These are phyloP conservation scores for Rhodocollybia butyracea DNA, from an alignment of 768 basidiomycete species.

Conservation along the genomic window DNA sequence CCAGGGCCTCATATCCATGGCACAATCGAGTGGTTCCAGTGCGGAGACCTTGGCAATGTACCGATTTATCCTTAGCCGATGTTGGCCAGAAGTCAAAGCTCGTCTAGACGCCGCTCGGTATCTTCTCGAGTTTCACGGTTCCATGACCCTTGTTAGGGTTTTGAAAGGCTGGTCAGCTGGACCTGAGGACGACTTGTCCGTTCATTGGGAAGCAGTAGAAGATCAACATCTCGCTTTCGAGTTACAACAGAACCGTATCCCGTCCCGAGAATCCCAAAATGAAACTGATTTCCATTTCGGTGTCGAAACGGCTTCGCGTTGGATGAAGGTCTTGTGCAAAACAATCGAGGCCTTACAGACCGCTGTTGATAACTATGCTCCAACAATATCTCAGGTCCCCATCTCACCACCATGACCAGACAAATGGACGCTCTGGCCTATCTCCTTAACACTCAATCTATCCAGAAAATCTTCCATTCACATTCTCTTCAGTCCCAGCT, in stretches of 20 bases:
- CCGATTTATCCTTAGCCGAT: not conserved
- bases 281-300: not conserved
- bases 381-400: not conserved
- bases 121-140: not conserved
- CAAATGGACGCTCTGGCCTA: not conserved
- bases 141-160: not conserved
- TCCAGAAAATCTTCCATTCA: not conserved
- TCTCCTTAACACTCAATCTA: not conserved
- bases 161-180: not conserved
- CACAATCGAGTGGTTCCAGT: not conserved
- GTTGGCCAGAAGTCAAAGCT: not conserved
- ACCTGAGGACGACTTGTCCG: not conserved
- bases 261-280: not conserved
- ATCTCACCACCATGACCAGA: constrained; percentile 1
- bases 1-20: not conserved
- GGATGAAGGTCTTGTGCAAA: constrained; percentile 1
- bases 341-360: not conserved
- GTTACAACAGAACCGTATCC: not conserved
- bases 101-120: not conserved
- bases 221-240: not conserved
- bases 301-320: not conserved
- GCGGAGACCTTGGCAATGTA: not conserved
- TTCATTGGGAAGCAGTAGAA: not conserved
- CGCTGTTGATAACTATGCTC: not conserved
- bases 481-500: not conserved